phyloP scores from a whole-genome alignment of 495 filamentous ascomycete genomes.

The Aspergillus incahuasiensis region DNA sequence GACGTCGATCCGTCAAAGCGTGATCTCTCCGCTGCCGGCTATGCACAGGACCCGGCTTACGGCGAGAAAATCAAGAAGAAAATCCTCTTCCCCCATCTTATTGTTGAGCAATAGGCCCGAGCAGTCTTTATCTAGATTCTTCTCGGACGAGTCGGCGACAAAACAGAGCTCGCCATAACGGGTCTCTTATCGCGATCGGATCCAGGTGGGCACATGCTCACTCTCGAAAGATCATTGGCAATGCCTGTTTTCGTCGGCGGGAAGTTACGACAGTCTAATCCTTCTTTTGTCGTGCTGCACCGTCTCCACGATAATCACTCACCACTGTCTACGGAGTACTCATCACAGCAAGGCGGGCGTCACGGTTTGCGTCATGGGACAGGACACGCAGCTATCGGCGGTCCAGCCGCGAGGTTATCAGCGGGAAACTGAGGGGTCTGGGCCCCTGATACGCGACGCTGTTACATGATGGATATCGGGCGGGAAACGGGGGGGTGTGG shows the following conservation, averaged over 20 bases:
- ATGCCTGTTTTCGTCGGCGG: not conserved
- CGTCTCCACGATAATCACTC: not conserved
- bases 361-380: conserved; percentile 19
- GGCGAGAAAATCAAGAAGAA: conserved; percentile 51
- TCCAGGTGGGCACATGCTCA: not conserved
- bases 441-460: conserved; percentile 10
- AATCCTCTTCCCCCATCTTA: conserved; percentile 53
- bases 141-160: not conserved
- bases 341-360: too few relatives aligned
- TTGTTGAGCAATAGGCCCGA: conserved; percentile 42
- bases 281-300: not conserved
- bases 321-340: too few relatives aligned
- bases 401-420: conserved; percentile 35
- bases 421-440: conserved; percentile 21
- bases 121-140: not conserved
- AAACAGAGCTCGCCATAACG: not conserved
- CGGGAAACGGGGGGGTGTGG: conserved; percentile 28
- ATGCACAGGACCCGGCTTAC: conserved; percentile 62
- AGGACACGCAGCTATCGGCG: conserved; percentile 10
- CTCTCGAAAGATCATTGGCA: not conserved
- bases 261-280: not conserved
- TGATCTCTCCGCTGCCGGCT: conserved; percentile 52
- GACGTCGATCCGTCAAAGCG: conserved; percentile 56
- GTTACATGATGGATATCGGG: conserved; percentile 23
- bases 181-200: not conserved